Evolutionary conservation across 164 flowering plant species (phyloP).

Genomic region (Piper betle): DNA sequence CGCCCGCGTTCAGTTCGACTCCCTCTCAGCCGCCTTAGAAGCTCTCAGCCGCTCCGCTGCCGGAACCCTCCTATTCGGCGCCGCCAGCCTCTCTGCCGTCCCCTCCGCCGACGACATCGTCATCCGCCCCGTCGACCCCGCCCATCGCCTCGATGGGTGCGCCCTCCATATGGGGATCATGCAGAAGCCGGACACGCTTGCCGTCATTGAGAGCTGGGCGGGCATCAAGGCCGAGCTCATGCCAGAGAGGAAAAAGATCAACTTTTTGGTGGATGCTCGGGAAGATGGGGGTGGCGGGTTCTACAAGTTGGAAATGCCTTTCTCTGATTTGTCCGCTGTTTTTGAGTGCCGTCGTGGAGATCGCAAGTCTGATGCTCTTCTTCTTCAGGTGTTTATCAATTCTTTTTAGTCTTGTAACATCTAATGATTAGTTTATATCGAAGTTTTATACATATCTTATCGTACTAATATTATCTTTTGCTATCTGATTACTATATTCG

Average conservation of each 20-base stretch:
- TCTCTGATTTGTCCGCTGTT: conserved; percentile 45
- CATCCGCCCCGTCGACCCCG: conserved; percentile 30
- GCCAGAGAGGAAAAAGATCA: conserved; percentile 63
- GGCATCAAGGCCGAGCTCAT: conserved; percentile 46
- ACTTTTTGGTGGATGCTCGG: conserved; percentile 35
- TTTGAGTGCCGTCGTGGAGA: conserved; percentile 32
- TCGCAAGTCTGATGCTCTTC: conserved; percentile 30
- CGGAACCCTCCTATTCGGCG: conserved; percentile 35
- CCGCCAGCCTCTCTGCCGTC: conserved; percentile 25
- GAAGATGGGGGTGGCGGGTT: conserved; percentile 9
- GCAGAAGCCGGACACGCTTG: conserved; percentile 22
- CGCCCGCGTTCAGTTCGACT: conserved; percentile 79
- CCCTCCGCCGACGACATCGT: conserved; percentile 47
- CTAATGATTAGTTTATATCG: too few species aligned
- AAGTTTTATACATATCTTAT: too few species aligned
- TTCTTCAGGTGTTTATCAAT: conserved; percentile 43
- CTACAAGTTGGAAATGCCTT: conserved; percentile 51
- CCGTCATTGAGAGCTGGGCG: conserved; percentile 50
- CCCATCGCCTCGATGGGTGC: conserved; percentile 25
- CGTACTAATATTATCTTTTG: not conserved
- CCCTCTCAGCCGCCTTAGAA: conserved; percentile 20
- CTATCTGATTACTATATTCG: not conserved
- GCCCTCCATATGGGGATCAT: conserved; percentile 52
- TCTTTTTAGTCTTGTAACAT: not conserved
- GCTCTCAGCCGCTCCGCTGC: conserved; percentile 28